A percentile compares a stretch with the other conserved stretches of the same genome.
Evolutionary conservation across 768 basidiomycete species (phyloP).

Genomic region (Gymnopilus dilepis): DNA sequence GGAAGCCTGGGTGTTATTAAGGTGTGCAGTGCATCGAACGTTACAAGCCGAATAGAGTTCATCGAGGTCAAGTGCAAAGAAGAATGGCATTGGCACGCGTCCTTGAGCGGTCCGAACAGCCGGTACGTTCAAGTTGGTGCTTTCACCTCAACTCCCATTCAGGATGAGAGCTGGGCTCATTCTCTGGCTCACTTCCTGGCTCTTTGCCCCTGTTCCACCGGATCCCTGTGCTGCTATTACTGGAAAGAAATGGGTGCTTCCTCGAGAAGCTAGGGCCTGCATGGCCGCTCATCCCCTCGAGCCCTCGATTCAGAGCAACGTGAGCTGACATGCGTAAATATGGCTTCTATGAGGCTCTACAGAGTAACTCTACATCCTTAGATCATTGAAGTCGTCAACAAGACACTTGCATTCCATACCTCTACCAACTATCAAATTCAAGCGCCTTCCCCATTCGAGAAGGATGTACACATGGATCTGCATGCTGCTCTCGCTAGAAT

Average conservation of each 20-base stretch:
- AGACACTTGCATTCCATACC: slow-evolving; percentile 63
- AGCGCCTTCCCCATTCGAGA: slow-evolving; percentile 56
- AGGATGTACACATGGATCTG: slow-evolving; percentile 63
- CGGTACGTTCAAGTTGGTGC: background rate
- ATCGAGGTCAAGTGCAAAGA: slow-evolving; percentile 14
- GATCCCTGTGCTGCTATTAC: slow-evolving; percentile 61
- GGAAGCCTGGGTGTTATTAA: slow-evolving; percentile 71
- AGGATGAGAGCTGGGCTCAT: slow-evolving; percentile 10
- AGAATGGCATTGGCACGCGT: no score
- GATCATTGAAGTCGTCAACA: slow-evolving; percentile 63
- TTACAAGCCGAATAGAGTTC: slow-evolving; percentile 59
- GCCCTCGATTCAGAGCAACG: slow-evolving; percentile 53
- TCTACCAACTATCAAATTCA: slow-evolving; percentile 64
- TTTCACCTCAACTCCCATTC: background rate
- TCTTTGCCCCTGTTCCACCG: slow-evolving; percentile 4
- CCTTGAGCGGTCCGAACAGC: background rate
- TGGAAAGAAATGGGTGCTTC: slow-evolving; percentile 60
- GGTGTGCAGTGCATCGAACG: slow-evolving; percentile 85
- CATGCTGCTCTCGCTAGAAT: slow-evolving; percentile 55
- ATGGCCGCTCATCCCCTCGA: slow-evolving; percentile 54
- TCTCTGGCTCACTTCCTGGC: slow-evolving; percentile 5
- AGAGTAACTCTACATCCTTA: slow-evolving; percentile 22
- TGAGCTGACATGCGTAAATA: slow-evolving; percentile 30
- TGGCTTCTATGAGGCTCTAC: background rate
- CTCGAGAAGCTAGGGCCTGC: slow-evolving; percentile 56